phyloP scores from a whole-genome alignment of 768 basidiomycete genomes.

The Mycena epipterygia region DNA sequence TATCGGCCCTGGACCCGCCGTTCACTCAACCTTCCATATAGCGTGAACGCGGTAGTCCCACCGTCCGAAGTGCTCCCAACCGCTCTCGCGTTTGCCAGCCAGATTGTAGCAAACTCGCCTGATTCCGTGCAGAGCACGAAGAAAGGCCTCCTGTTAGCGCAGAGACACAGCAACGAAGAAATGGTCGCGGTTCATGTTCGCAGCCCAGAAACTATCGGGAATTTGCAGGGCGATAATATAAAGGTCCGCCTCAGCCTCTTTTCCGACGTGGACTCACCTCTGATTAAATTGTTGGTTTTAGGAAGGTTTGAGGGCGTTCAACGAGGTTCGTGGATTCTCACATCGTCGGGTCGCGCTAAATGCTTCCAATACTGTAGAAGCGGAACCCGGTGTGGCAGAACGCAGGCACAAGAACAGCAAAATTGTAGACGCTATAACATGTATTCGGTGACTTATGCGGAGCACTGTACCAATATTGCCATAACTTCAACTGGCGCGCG shows the following conservation, averaged over 20 bases:
- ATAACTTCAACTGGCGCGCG: too few species aligned
- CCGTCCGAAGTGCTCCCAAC: conserved; percentile 65
- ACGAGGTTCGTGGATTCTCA: conserved; percentile 11
- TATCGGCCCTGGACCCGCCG: too few species aligned
- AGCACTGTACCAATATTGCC: too few species aligned
- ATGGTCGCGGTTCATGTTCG: conserved; percentile 19
- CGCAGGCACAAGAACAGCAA: conserved; percentile 24
- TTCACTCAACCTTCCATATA: conserved; percentile 38
- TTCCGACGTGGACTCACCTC: background rate
- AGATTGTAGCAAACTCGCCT: conserved; percentile 77
- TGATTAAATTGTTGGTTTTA: background rate
- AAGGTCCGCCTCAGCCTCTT: conserved; percentile 18
- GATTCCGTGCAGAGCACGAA: conserved; percentile 87
- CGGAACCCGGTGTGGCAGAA: conserved; percentile 32
- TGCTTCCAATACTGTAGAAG: conserved; percentile 13
- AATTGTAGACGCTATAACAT: conserved; percentile 5
- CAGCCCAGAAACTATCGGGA: conserved; percentile 17
- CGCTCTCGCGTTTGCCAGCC: conserved; percentile 72
- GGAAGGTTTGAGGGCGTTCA: conserved; percentile 36
- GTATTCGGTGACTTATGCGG: too few species aligned
- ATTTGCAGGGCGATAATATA: conserved; percentile 27
- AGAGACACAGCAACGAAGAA: conserved; percentile 21
- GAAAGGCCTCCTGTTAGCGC: conserved; percentile 62
- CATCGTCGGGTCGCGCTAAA: too few species aligned
- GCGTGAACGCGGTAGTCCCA: conserved; percentile 81